Percentiles rank a stretch among this genome's conserved stretches.
phyloP scores from a whole-genome alignment of 805 yeast genomes.

The Kregervanrija pseudodelftensis region DNA sequence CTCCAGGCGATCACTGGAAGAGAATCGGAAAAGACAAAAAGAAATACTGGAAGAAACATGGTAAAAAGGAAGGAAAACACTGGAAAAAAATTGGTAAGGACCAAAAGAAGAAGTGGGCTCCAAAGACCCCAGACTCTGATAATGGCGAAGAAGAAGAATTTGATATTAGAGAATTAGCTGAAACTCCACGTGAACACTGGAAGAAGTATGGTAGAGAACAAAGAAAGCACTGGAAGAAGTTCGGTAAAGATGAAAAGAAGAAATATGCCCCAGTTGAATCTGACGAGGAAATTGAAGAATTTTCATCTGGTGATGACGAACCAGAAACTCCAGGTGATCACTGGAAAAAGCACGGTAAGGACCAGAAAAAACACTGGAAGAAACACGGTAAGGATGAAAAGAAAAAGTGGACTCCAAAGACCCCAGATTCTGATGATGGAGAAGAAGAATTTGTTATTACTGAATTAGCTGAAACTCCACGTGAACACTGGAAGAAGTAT shows the following conservation, averaged over 20 bases:
- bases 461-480: too few relatives aligned
- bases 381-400: constrained; percentile 17
- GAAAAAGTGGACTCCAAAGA: constrained; percentile 16
- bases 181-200: constrained; percentile 12
- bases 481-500: constrained; percentile 14
- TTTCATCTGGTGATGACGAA: constrained; percentile 7
- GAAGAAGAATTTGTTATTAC: too few relatives aligned
- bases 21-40: constrained; percentile 10
- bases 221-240: constrained; percentile 23
- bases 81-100: constrained; percentile 19
- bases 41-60: constrained; percentile 18
- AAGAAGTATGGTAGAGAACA: constrained; percentile 11
- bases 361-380: constrained; percentile 16
- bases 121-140: constrained; percentile 13
- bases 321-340: constrained; percentile 9
- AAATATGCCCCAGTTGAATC: constrained; percentile 18
- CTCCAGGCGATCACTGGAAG: constrained; percentile 14
- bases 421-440: constrained; percentile 8
- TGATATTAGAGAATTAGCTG: constrained; percentile 5
- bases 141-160: constrained; percentile 10
- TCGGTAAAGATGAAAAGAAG: constrained; percentile 22
- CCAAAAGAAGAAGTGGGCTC: constrained; percentile 21
- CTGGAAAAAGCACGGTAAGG: constrained; percentile 14
- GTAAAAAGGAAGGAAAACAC: constrained; percentile 14
- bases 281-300: constrained; percentile 11